phyloP scores from a whole-genome alignment of 306 rosid species.

The Purshia tridentata region DNA sequence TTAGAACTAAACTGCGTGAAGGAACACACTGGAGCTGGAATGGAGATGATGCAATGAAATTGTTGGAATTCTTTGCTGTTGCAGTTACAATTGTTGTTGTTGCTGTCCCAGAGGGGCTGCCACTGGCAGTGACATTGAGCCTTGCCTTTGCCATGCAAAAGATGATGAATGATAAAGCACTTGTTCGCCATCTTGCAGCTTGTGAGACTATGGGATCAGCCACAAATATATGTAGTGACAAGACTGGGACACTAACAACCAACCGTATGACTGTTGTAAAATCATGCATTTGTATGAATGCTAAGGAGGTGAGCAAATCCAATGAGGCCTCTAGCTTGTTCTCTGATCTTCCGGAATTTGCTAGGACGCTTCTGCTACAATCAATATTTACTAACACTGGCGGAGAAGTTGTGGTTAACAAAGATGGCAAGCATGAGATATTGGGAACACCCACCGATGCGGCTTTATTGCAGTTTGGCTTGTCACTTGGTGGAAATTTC shows the following conservation, averaged over 20 bases:
- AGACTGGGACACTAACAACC: slow-evolving; percentile 93
- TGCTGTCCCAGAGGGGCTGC: slow-evolving; percentile 97
- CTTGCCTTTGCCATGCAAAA: slow-evolving; percentile 99
- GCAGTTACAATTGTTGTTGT: slow-evolving; percentile 96
- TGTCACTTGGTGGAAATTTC: slow-evolving; percentile 81
- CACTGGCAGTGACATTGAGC: slow-evolving; percentile 90
- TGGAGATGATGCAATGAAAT: slow-evolving; percentile 75
- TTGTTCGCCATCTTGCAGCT: slow-evolving; percentile 94
- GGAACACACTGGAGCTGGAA: slow-evolving; percentile 69
- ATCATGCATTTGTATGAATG: slow-evolving; percentile 80
- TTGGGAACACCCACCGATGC: slow-evolving; percentile 89
- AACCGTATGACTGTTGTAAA: slow-evolving; percentile 94
- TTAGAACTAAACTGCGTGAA: slow-evolving; percentile 52
- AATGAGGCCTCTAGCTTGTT: slow-evolving; percentile 45
- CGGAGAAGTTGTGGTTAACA: slow-evolving; percentile 82
- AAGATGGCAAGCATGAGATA: slow-evolving; percentile 69
- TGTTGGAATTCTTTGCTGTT: slow-evolving; percentile 83
- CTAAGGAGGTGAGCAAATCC: slow-evolving; percentile 44
- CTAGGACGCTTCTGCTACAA: slow-evolving; percentile 55
- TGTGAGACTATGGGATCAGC: slow-evolving; percentile 99
- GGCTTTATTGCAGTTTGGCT: slow-evolving; percentile 79
- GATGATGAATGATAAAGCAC: slow-evolving; percentile 99
- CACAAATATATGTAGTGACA: slow-evolving; percentile 90
- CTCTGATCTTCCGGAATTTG: slow-evolving; percentile 65
- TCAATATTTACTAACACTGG: slow-evolving; percentile 89